phyloP scores from a whole-genome alignment of 2,329 filamentous ascomycete genomes.

The Colletotrichum lentis region DNA sequence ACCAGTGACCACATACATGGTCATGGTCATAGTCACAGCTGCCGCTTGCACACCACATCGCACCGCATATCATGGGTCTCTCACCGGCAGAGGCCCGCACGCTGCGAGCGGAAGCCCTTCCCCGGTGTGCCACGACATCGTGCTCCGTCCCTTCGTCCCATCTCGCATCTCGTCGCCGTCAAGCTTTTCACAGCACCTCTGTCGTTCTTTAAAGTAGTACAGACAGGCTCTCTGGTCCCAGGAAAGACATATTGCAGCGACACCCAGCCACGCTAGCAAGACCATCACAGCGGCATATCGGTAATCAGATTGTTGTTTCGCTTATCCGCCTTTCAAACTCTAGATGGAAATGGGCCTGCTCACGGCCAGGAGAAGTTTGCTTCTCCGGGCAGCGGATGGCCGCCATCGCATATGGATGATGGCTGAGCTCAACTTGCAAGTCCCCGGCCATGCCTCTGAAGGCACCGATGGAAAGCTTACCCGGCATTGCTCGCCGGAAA shows the following conservation, averaged over 20 bases:
- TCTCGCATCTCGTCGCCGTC: constrained; percentile 29
- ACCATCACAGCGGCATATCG: constrained; percentile 1
- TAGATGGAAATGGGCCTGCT: constrained; percentile 4
- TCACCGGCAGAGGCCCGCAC: constrained; percentile 3
- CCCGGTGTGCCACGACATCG: constrained; percentile 35
- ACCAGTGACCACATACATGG: neutral
- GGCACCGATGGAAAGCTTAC: neutral
- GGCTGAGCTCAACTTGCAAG: neutral
- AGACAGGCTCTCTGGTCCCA: neutral
- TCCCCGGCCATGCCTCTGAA: neutral
- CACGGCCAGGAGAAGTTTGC: neutral
- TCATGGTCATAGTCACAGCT: neutral
- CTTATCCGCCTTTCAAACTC: constrained; percentile 4
- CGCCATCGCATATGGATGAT: constrained; percentile 12
- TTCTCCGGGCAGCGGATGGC: neutral
- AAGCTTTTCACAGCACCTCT: constrained; percentile 22
- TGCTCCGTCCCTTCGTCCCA: constrained; percentile 32
- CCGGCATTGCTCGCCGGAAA: constrained; percentile 13
- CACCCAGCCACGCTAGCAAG: constrained; percentile 16
- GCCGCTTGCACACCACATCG: neutral
- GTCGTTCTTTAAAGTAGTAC: neutral
- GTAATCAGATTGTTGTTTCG: constrained; percentile 7
- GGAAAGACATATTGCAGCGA: neutral
- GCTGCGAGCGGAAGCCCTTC: constrained; percentile 34
- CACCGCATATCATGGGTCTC: constrained; percentile 1